These are phyloP conservation scores for Coleophoma crateriformis DNA, from an alignment of 2,329 filamentous ascomycete species.

Conservation along the genomic window DNA sequence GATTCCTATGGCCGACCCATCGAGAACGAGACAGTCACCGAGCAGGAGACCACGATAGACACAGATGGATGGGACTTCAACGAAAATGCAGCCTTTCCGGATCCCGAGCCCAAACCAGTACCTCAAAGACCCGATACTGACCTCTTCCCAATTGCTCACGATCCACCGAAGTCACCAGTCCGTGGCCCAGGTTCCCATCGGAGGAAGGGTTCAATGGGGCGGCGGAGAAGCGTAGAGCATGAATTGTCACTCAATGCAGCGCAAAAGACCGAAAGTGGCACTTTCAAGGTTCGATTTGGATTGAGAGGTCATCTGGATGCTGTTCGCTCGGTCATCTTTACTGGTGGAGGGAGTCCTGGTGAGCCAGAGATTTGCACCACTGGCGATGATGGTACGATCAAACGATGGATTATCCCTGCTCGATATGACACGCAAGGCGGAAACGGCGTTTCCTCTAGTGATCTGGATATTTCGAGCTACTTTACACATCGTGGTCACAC, in stretches of 20 bases:
- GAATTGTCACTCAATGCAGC: constrained; percentile 48
- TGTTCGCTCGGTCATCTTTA: constrained; percentile 92
- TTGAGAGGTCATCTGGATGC: constrained; percentile 90
- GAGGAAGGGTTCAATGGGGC: constrained; percentile 73
- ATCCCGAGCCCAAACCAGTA: constrained; percentile 45
- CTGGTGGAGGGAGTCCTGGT: constrained; percentile 87
- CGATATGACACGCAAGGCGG: constrained; percentile 60
- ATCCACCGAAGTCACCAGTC: constrained; percentile 74
- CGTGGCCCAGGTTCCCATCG: constrained; percentile 64
- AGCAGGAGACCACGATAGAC: constrained; percentile 46
- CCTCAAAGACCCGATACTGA: constrained; percentile 77
- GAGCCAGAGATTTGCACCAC: constrained; percentile 97
- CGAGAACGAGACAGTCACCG: constrained; percentile 29
- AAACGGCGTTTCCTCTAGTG: constrained; percentile 43
- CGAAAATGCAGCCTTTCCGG: constrained; percentile 59
- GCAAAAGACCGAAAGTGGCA: constrained; percentile 63
- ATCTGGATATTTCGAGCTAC: constrained; percentile 87
- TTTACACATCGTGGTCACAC: constrained; percentile 93
- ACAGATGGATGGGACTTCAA: constrained; percentile 91
- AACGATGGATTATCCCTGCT: constrained; percentile 89
- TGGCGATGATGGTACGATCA: constrained; percentile 92
- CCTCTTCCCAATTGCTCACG: constrained; percentile 76
- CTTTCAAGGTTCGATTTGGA: constrained; percentile 90
- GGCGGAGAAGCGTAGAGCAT: constrained; percentile 65
- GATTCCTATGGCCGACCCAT: constrained; percentile 52